Conservation (phyloP, 2,329 filamentous ascomycete species). For the Pyricularia pennisetigena region DNA sequence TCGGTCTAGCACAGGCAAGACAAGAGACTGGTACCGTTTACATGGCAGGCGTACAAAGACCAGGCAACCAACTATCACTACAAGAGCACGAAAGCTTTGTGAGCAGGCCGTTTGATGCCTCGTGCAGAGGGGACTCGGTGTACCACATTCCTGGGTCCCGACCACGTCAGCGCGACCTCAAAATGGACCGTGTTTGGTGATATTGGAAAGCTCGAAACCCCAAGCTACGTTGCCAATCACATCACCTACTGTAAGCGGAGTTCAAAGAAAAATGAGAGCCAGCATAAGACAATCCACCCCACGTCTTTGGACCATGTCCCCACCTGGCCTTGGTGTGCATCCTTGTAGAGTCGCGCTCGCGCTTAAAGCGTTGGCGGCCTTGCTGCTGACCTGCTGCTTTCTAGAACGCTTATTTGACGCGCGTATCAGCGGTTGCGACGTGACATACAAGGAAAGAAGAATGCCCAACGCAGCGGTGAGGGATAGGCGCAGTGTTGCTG, state of each 20-base stretch:
- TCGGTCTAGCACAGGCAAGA: background rate
- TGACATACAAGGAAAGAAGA: background rate
- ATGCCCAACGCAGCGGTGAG: background rate
- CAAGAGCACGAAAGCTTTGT: background rate
- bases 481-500: background rate
- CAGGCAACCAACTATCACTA: background rate
- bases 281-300: background rate
- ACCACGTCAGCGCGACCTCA: background rate
- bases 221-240: background rate
- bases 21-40: background rate
- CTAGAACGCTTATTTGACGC: background rate
- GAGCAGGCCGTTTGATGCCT: background rate
- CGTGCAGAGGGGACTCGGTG: background rate
- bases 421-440: background rate
- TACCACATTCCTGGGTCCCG: too few relatives aligned
- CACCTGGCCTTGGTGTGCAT: background rate
- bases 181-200: background rate
- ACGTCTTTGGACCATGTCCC: background rate
- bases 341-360: background rate
- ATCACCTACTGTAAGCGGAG: background rate
- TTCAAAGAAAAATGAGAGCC: background rate
- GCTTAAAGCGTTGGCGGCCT: background rate
- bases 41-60: background rate
- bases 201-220: background rate
- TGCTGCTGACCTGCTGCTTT: background rate